Base-by-base conservation (phyloP, 352 stramenopile species). In the Pythium coloratum region DNA sequence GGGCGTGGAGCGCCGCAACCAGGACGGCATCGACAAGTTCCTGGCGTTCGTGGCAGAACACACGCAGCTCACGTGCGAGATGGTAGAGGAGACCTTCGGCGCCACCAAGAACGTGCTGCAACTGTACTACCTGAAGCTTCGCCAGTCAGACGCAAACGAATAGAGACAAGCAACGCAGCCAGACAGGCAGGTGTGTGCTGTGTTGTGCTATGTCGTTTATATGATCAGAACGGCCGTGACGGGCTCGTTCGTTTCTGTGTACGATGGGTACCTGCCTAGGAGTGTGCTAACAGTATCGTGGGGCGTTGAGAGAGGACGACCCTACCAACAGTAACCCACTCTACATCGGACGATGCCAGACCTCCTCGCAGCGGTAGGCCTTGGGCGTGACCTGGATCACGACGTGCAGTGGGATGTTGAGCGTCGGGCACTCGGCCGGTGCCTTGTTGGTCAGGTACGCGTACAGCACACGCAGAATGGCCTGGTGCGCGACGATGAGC, bases 391-490 rank as follows among this genome's bases (percentile, higher is more conserved):
- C 80, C 77, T 98, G 85, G 76, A 98, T 98, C 10, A 99, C 92
- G 59, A 97, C 94, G 72, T 99, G 97, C 56, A 97, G 75, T 10
- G 91, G 91, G 61, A 97, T 96, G 73, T 96, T 86, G 55, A 97
- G 75, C 33, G 96, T 98, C 14, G 96, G 95, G 64, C 95, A 98
- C 69, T 97, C 86, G 62, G 94, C 81, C 47, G 93, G 90, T 30
- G 89, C 80, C 59, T 97, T 89, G 69, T 97, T 97, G 69, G 97
- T 98, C 66, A 98, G 89, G 80, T 99, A 99, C 46, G 94, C 95
- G 76, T 98, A 98, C 32, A 99, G 69, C 59, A 98, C 95, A 26
- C 96, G 88, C 50, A 98, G 77, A 68, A 98, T 98, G 14, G 95
- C 96, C 77, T 99, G 95, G 75, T 99, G 96, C 46, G 89, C 94